Percentiles rank a stretch among this genome's conserved stretches.
phyloP scores from a whole-genome alignment of 495 filamentous ascomycete species.

The Tuber borchii region DNA sequence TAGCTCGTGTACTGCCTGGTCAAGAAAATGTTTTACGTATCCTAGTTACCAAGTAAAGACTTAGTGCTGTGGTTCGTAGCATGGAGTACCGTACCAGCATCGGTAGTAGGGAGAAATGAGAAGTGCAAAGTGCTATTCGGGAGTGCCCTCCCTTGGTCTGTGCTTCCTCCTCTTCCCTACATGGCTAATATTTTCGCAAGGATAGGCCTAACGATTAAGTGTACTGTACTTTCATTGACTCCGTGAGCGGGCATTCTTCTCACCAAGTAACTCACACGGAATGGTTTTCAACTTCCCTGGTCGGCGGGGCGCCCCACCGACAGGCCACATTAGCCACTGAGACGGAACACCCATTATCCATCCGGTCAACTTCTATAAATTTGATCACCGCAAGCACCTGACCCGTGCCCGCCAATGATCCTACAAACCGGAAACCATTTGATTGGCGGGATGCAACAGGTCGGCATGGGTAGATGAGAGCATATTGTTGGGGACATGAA shows the following conservation, averaged over 20 bases:
- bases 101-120: neutral
- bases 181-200: neutral
- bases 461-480: neutral
- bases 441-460: neutral
- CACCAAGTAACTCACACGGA: neutral
- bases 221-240: neutral
- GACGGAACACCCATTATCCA: neutral
- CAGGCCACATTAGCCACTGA: neutral
- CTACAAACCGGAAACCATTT: neutral
- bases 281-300: neutral
- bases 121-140: neutral
- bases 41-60: neutral
- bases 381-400: neutral
- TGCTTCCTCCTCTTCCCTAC: no score
- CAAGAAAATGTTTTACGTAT: neutral
- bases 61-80: neutral
- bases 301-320: neutral
- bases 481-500: neutral
- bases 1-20: neutral
- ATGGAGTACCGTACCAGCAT: no score
- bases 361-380: neutral
- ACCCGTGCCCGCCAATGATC: neutral
- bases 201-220: neutral
- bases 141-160: neutral
- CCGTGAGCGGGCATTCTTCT: neutral